Conservation (phyloP, 306 rosid species). For the Fragaria ananassa region DNA sequence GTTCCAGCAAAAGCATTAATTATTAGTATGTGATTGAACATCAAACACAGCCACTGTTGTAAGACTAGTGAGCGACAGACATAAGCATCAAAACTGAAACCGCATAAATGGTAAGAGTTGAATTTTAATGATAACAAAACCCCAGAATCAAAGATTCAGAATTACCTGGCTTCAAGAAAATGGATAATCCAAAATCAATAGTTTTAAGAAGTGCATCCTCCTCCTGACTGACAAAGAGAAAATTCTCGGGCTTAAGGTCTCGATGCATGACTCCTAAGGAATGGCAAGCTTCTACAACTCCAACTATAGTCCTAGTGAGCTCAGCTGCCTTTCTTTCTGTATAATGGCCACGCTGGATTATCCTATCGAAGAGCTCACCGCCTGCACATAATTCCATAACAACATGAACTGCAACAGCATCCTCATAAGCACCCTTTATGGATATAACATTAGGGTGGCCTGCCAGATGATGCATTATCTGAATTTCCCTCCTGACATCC, state of each 20-base stretch:
- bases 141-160: not conserved
- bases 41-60: not conserved
- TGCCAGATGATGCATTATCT: slow-evolving; percentile 96
- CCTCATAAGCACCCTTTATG: slow-evolving; percentile 94
- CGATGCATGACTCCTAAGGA: slow-evolving; percentile 95
- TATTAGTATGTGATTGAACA: not conserved
- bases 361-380: slow-evolving; percentile 97
- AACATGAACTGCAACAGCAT: slow-evolving; percentile 86
- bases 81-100: slow-evolving; percentile 1
- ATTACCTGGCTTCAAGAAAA: slow-evolving; percentile 96
- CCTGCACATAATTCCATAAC: slow-evolving; percentile 98
- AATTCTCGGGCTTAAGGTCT: slow-evolving; percentile 96
- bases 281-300: slow-evolving; percentile 93
- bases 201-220: slow-evolving; percentile 97
- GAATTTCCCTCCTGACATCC: slow-evolving; percentile 98
- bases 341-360: slow-evolving; percentile 88
- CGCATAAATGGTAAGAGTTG: not conserved
- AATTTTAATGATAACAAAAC: slow-evolving; percentile 10
- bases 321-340: slow-evolving; percentile 94
- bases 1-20: not conserved
- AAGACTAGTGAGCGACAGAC: not conserved
- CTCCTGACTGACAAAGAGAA: slow-evolving; percentile 74
- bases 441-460: slow-evolving; percentile 93
- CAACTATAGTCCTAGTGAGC: slow-evolving; percentile 86
- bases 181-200: slow-evolving; percentile 89